Conservation (phyloP, 352 stramenopile species). For the Pythium angustatum region DNA sequence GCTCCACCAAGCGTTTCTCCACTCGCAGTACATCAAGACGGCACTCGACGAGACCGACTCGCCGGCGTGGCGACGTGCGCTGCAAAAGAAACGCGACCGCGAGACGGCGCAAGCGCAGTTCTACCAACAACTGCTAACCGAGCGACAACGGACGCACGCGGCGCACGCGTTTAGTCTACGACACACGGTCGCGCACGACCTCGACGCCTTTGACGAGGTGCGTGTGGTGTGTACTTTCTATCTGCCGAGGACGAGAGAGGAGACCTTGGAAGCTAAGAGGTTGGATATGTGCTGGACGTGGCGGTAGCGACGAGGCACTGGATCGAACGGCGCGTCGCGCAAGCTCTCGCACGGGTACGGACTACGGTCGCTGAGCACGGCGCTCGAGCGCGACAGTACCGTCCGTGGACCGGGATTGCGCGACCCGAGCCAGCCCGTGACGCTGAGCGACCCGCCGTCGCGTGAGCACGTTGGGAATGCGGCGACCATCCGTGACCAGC, state of each 20-base stretch:
- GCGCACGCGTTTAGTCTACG: slow-evolving; percentile 56
- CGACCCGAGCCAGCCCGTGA: slow-evolving; percentile 19
- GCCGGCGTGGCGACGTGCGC: slow-evolving; percentile 56
- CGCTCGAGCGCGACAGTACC: slow-evolving; percentile 30
- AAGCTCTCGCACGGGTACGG: slow-evolving; percentile 73
- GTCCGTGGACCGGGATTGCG: neutral
- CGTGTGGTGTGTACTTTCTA: no score
- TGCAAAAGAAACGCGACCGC: slow-evolving; percentile 59
- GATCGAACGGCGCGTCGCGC: slow-evolving; percentile 19
- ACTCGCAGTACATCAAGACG: slow-evolving; percentile 75
- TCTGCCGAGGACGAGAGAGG: no score
- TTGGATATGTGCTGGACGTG: neutral
- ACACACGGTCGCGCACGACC: slow-evolving; percentile 44
- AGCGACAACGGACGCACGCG: slow-evolving; percentile 46
- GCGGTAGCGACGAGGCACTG: neutral
- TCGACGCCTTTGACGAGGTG: slow-evolving; percentile 62
- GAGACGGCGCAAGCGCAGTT: slow-evolving; percentile 60
- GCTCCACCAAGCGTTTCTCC: slow-evolving; percentile 64
- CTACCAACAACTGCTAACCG: slow-evolving; percentile 51
- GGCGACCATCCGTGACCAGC: slow-evolving; percentile 50
- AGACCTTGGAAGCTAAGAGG: neutral
- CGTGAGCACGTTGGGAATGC: slow-evolving; percentile 4
- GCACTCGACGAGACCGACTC: slow-evolving; percentile 71
- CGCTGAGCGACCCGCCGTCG: slow-evolving; percentile 5
- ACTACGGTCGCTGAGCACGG: slow-evolving; percentile 58